Conservation (phyloP, 768 basidiomycete species). For the Pleurotus giganteus region DNA sequence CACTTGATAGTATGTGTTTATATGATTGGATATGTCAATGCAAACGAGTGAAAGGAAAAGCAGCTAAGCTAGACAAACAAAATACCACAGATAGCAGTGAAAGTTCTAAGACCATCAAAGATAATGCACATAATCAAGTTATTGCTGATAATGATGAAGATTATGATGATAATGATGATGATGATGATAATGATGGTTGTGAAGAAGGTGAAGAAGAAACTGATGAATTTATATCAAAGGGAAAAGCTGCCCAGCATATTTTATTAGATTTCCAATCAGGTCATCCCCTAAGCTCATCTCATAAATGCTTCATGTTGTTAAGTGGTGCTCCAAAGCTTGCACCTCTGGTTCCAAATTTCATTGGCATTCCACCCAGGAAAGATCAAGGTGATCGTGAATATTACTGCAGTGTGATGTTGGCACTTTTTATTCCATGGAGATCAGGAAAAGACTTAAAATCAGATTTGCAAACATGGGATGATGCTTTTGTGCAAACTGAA, state of each 20-base stretch:
- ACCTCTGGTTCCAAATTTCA: conserved; percentile 20
- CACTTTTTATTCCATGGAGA: conserved; percentile 32
- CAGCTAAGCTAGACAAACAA: too few relatives aligned
- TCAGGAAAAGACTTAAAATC: conserved; percentile 25
- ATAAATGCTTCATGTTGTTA: background rate
- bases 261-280: background rate
- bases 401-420: conserved; percentile 30
- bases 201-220: too few relatives aligned
- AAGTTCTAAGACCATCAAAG: too few relatives aligned
- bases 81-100: too few relatives aligned
- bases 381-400: conserved; percentile 28
- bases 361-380: conserved; percentile 23
- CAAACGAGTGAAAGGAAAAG: conserved; percentile 13
- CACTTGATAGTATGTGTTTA: conserved; percentile 9
- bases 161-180: conserved; percentile 1
- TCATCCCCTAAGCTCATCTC: background rate
- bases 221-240: background rate
- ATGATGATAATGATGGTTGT: background rate
- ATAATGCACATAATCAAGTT: too few relatives aligned
- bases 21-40: conserved; percentile 27
- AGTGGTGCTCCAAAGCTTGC: background rate
- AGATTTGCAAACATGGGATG: conserved; percentile 18
- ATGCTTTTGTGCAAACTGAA: conserved; percentile 13
- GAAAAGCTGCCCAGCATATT: too few relatives aligned
- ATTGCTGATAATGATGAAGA: background rate